Base-by-base conservation (phyloP, 768 basidiomycete genomes). In the Suillus subluteus region DNA sequence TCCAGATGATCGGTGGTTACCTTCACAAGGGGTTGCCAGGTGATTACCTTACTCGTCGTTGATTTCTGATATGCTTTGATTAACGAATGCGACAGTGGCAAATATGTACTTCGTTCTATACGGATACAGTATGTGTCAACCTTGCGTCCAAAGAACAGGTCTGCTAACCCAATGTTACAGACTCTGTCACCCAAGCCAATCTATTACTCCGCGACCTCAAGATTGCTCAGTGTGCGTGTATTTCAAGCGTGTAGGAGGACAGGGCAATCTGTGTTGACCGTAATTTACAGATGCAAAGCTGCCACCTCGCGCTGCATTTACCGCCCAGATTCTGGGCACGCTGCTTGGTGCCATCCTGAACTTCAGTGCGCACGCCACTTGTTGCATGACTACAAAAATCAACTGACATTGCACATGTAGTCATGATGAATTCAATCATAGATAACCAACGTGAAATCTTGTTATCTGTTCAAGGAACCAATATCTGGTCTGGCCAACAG, bases 251-350 rank as follows among this genome's bases (percentile, higher is more conserved):
- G 61, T 23, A 23, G 37, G n/a, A 40, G n/a, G 23, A 41, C 8
- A 18, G 9, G 32, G 40, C 21, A 40, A 26, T 41, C 16, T 16
- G 16, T 41, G 4, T 38, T 55, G 35, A 41, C 26, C 12, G 26
- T 21, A 41, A 44, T 65, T 12, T 44, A 44, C 61, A 83, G 79
- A 88, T 73, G 76, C 85, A 1, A 90, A 90, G 74, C 84, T 91
- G 50, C 88, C 90, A 35, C 88, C 90, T 30, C 86, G 89, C 16
- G 81, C 83, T 46, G 87, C 89, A 77, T 88, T 91, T 74, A 72
- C 86, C 12, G 86, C 87, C 9, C 90, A 91, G 71, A 79, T 89
- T n/a, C 84, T 84, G 81, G 88, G 88, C 4, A 88, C 88, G 0
- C 81, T 90, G 55, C 79, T 90, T 63, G 88, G 82, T 9, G 58